phyloP scores from a whole-genome alignment of 306 rosid genomes.

The Glycine soja region DNA sequence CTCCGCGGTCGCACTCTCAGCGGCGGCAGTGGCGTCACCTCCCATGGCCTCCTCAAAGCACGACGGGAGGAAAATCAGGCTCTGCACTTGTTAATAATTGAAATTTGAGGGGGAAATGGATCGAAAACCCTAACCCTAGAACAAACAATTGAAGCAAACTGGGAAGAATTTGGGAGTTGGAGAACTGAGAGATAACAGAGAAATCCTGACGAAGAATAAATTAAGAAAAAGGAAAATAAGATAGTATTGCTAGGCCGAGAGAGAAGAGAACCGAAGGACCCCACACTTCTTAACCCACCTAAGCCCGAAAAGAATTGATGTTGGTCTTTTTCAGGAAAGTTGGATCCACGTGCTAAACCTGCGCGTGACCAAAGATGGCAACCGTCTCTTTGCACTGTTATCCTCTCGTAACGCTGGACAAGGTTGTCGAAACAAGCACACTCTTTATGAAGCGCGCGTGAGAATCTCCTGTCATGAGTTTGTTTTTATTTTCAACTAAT shows the following conservation, averaged over 20 bases:
- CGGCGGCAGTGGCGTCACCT: slow-evolving; percentile 57
- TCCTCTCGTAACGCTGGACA: background rate
- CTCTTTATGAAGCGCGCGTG: slow-evolving; percentile 20
- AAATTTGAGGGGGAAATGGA: slow-evolving; percentile 14
- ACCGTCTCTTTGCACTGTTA: background rate
- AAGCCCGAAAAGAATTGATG: slow-evolving; percentile 57
- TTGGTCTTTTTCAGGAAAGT: slow-evolving; percentile 43
- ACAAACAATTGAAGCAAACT: slow-evolving; percentile 31
- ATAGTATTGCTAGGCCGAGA: background rate
- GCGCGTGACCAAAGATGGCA: slow-evolving; percentile 45
- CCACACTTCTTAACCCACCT: slow-evolving; percentile 47
- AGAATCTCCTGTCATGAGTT: too few species aligned
- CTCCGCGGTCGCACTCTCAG: slow-evolving; percentile 49
- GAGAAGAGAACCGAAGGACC: slow-evolving; percentile 1
- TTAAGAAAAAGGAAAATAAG: background rate
- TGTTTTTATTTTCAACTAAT: too few species aligned
- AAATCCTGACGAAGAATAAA: background rate
- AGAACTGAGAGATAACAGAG: slow-evolving; percentile 39
- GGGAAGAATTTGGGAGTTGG: background rate
- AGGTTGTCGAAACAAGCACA: background rate
- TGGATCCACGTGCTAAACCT: slow-evolving; percentile 47
- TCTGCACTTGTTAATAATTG: background rate
- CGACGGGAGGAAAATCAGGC: slow-evolving; percentile 49
- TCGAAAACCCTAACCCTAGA: slow-evolving; percentile 52
- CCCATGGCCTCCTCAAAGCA: slow-evolving; percentile 63